Evolutionary conservation across 768 basidiomycete species (phyloP), one percentile per base, ranked within the genome.

Genomic region (Xerocomellus dryophilus): DNA sequence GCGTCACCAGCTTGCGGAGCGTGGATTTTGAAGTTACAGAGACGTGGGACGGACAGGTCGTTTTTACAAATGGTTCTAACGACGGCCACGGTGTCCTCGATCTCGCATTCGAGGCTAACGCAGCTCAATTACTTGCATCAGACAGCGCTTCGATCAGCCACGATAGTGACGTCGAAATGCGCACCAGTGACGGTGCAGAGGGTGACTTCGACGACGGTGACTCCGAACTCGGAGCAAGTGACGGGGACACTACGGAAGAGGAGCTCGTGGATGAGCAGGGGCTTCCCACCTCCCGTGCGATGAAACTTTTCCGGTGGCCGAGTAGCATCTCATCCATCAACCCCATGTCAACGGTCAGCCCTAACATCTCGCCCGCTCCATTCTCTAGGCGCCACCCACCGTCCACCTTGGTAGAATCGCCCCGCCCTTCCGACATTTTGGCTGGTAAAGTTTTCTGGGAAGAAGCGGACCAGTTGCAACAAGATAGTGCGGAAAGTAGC

Each of bases 201-300:
- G 68, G 56, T 49, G 71, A 71, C 38, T 63, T 61, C 12, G 76
- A 76, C 39, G 78, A 79, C 34, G 77, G 68, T 7, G 76, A 78
- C 25, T 74, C 81, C 50, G 75, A 76, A 52, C 72, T 81, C 53
- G 79, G 74, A 43, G 81, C 78, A 36, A 80, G 74, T 51, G 85
- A 82, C 7, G 87, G 88, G 2, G 86, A 90, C 58, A 89, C 89
- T 4, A 91, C 90, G 2, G 90, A 91, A 64, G 87, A 90, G 57
- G 89, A 93, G 56, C 82, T 91, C 47, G 84, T 91, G n/a, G 88
- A 86, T 50, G 79, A 82, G 9, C 80, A 83, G 55, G 83, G 85
- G 51, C 74, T 89, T 7, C 86, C 84, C 25, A 91, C 88, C 51
- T 81, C 82, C n/a, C 82, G 82, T 51, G 86, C 87, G 21, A 86